These are phyloP conservation scores for Candida tammaniensis DNA, from an alignment of 805 yeast genomes.

Conservation along the genomic window DNA sequence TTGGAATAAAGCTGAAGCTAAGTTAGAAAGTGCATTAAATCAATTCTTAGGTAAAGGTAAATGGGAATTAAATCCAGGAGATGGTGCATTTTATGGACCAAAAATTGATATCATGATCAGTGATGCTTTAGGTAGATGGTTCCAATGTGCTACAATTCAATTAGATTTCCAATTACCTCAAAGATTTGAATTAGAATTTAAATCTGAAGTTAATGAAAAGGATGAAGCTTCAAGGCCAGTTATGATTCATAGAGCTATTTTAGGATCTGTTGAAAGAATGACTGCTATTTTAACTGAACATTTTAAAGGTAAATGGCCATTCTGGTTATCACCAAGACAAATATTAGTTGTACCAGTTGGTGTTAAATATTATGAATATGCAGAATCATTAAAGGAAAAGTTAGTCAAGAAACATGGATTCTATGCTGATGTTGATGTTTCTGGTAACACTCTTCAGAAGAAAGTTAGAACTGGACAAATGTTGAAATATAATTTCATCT, in stretches of 20 bases:
- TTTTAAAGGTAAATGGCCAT: constrained; percentile 99
- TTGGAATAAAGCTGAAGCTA: constrained; percentile 89
- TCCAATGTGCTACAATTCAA: constrained; percentile 98
- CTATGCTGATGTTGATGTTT: constrained; percentile 88
- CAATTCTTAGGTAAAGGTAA: constrained; percentile 72
- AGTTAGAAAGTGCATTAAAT: constrained; percentile 78
- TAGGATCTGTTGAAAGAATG: constrained; percentile 99
- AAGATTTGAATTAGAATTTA: constrained; percentile 88
- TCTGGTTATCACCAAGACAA: constrained; percentile 99
- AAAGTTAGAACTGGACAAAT: constrained; percentile 97
- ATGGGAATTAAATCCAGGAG: constrained; percentile 96
- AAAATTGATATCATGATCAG: constrained; percentile 95
- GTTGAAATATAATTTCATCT: constrained; percentile 90
- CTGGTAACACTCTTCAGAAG: constrained; percentile 97
- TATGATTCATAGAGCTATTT: constrained; percentile 98
- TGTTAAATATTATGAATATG: constrained; percentile 87
- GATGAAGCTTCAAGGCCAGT: constrained; percentile 80
- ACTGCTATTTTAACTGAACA: constrained; percentile 97
- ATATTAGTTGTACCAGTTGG: constrained; percentile 95
- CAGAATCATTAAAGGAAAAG: constrained; percentile 70
- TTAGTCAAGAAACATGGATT: constrained; percentile 68
- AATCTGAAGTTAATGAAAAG: constrained; percentile 57
- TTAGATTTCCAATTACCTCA: constrained; percentile 97
- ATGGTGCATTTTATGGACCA: constrained; percentile 95
- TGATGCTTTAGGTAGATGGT: constrained; percentile 95